Base-by-base conservation (phyloP, 768 basidiomycete species). In the Ramaria sp. region DNA sequence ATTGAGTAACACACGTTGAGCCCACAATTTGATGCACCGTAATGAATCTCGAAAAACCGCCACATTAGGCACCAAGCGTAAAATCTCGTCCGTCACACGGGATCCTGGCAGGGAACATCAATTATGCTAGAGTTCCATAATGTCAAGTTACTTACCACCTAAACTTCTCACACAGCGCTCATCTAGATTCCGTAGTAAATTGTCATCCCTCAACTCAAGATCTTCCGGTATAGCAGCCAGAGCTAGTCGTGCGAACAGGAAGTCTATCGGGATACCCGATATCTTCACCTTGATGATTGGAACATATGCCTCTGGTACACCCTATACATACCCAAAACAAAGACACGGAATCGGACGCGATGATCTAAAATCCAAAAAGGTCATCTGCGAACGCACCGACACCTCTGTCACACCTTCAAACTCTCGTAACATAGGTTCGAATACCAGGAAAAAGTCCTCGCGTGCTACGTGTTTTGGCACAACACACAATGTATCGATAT, bases 401-500 rank as follows among this genome's bases (percentile, higher is more conserved):
- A 94, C 88, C 63, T 98, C 91, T 3, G 83, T 76, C 15, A 82
- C 88, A 18, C 88, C 93, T 42, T 93, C 88, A 57, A 83, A 66
- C 42, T 85, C 82, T 60, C 78, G 80, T 49, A 99, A 71, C 90
- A 97, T 89, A 13, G 81, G 77, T 66, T 91, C 89, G 61, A 99
- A 94, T 24, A 83, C 74, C 0, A 87, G 83, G 65, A 96, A 96
- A 72, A 98, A 98, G 72, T 98, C 94, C 60, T 96, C 93, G 59
- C 92, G 78, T 54, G 85, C 87, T 54, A 98, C 87, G 68, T 97
- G 93, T 67, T 94, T 91, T 6, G 96, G 96, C 36, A 95, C 96
- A 34, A 98, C 95, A 65, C 91, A 88, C 20, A 99, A 72, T n/a
- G 94, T 96, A 73, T 99, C 96, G 66, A 99, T 97, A 78, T 99